A percentile compares a stretch with the other conserved stretches of the same genome.
Evolutionary conservation across 2,329 filamentous ascomycete genomes (phyloP).

Genomic region (Didymosphaeria variabile): DNA sequence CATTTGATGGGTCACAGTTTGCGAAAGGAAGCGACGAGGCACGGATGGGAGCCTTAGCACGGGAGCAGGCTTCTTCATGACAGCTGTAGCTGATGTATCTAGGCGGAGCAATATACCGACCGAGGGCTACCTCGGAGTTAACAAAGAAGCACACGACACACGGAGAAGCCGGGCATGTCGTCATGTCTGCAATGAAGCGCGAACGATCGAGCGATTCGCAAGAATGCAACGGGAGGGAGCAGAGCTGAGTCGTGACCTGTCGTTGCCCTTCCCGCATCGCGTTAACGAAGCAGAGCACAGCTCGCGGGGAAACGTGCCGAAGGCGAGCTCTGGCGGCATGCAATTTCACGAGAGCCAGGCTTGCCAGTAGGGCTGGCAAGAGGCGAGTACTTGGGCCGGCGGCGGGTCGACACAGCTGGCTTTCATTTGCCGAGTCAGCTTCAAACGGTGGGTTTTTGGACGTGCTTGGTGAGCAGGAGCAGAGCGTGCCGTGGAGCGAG

Average conservation of each 20-base stretch:
- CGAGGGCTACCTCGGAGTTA: slow-evolving; percentile 9
- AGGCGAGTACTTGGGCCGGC: slow-evolving; percentile 8
- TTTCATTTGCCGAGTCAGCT: slow-evolving; percentile 32
- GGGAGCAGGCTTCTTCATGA: slow-evolving; percentile 8
- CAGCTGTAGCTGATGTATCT: background rate
- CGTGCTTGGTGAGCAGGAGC: slow-evolving; percentile 19
- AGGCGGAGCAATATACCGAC: slow-evolving; percentile 9
- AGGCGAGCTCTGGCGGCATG: slow-evolving; percentile 9
- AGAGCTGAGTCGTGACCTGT: slow-evolving; percentile 17
- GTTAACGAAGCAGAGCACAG: slow-evolving; percentile 15
- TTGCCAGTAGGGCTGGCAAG: slow-evolving; percentile 14
- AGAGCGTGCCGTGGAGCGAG: background rate
- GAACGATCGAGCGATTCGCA: slow-evolving; percentile 4
- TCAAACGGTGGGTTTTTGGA: slow-evolving; percentile 21
- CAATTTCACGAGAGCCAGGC: slow-evolving; percentile 14
- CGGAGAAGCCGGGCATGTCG: background rate
- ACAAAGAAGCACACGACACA: background rate
- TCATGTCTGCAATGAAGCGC: background rate
- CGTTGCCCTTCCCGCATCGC: slow-evolving; percentile 16
- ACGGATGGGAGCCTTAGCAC: slow-evolving; percentile 8
- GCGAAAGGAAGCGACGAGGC: slow-evolving; percentile 10
- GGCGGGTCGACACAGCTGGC: slow-evolving; percentile 14
- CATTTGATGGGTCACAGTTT: slow-evolving; percentile 9
- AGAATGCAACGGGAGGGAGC: slow-evolving; percentile 17
- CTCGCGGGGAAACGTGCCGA: slow-evolving; percentile 18